Conservation (phyloP, 164 flowering plant genomes). For the Aristolochia fimbriata region DNA sequence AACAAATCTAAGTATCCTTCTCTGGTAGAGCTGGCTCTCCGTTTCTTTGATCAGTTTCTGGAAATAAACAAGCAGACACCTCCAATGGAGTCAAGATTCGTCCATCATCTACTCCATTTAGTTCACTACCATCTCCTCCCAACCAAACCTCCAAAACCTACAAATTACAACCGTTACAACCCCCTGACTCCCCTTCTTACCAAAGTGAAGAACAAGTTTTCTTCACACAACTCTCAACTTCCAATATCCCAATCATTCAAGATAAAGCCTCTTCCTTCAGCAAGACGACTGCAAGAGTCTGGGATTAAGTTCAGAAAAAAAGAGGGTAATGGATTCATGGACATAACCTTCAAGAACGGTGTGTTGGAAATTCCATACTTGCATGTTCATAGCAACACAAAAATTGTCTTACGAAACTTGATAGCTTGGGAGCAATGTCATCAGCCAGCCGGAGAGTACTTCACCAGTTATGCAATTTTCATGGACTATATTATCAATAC, state of each 20-base stretch:
- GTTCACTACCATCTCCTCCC: no score
- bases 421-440: slow-evolving; percentile 46
- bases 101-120: no score
- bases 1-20: background rate
- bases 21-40: background rate
- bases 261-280: background rate
- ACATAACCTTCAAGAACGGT: slow-evolving; percentile 31
- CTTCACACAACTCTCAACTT: background rate
- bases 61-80: no score
- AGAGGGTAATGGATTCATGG: slow-evolving; percentile 16
- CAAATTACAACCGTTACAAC: no score
- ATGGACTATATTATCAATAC: slow-evolving; percentile 49
- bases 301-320: slow-evolving; percentile 34
- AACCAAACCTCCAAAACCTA: no score
- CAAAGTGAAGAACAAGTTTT: background rate
- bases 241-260: background rate
- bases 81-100: no score
- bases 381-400: slow-evolving; percentile 30
- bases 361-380: slow-evolving; percentile 32
- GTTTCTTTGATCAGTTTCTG: no score
- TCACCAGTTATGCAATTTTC: slow-evolving; percentile 36
- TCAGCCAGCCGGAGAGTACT: slow-evolving; percentile 32
- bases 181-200: background rate
- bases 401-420: slow-evolving; percentile 33
- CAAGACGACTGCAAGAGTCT: slow-evolving; percentile 35